Conservation (phyloP, 805 yeast species). For the Lipomyces yamanashiensis region DNA sequence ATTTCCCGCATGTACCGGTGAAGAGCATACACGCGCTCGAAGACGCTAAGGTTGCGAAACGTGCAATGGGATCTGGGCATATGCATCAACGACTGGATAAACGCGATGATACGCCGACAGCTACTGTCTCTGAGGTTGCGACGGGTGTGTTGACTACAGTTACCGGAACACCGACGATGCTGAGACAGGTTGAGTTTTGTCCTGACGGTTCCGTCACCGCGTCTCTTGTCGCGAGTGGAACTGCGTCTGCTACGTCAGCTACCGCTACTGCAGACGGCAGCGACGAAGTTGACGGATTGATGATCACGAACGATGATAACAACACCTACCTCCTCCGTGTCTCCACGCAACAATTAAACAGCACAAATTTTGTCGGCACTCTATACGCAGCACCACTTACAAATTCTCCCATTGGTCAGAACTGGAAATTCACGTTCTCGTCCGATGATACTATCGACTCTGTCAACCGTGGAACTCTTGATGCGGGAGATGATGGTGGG, state of each 20-base stretch:
- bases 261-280: conserved; percentile 9
- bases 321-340: conserved; percentile 13
- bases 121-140: neutral
- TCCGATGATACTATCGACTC: conserved; percentile 8
- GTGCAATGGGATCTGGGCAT: neutral
- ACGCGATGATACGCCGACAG: neutral
- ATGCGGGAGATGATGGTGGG: conserved; percentile 3
- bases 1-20: conserved; percentile 32
- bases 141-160: neutral
- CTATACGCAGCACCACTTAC: conserved; percentile 32
- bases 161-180: conserved; percentile 13
- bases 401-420: conserved; percentile 29
- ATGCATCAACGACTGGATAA: neutral
- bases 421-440: conserved; percentile 28
- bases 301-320: neutral
- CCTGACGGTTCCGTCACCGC: conserved; percentile 4
- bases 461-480: conserved; percentile 29
- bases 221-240: neutral
- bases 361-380: conserved; percentile 25
- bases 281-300: conserved; percentile 1
- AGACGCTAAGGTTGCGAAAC: neutral
- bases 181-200: conserved; percentile 12
- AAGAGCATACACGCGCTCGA: conserved; percentile 2
- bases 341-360: conserved; percentile 19
- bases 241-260: neutral